A percentile compares a stretch with the other conserved stretches of the same genome.
Evolutionary conservation across 345 rosid genomes (phyloP).

Genomic region (Salix brachista): DNA sequence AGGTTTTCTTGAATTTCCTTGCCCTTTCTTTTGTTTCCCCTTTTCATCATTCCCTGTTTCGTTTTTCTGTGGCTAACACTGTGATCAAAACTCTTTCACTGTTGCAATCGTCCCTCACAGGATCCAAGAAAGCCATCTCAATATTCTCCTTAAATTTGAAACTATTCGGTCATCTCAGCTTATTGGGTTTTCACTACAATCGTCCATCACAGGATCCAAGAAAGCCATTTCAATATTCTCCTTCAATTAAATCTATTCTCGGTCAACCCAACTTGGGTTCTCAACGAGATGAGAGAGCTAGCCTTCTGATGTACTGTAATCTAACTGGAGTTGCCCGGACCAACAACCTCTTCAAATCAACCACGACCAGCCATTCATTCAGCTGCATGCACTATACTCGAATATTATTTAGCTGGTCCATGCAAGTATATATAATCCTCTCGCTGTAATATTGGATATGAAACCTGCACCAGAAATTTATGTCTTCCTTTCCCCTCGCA

Average conservation of each 20-base stretch:
- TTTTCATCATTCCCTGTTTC: slow-evolving; percentile 53
- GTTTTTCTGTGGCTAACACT: slow-evolving; percentile 38
- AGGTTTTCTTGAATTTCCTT: slow-evolving; percentile 37
- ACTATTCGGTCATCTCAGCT: no score
- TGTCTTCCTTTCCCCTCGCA: no score
- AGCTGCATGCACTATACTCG: no score
- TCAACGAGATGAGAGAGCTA: not conserved
- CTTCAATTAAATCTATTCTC: not conserved
- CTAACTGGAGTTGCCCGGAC: no score
- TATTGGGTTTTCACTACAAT: no score
- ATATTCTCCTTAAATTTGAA: slow-evolving; percentile 34
- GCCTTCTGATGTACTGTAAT: not conserved
- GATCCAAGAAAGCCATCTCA: slow-evolving; percentile 55
- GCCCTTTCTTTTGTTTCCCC: slow-evolving; percentile 30
- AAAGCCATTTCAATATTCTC: slow-evolving; percentile 39
- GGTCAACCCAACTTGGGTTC: not conserved
- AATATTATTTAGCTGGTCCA: no score
- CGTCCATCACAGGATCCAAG: slow-evolving; percentile 66
- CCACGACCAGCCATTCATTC: no score
- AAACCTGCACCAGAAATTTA: no score
- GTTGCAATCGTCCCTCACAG: slow-evolving; percentile 41
- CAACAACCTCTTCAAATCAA: no score
- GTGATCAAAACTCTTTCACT: slow-evolving; percentile 17
- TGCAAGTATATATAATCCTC: no score
- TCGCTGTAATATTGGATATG: no score